Conservation (phyloP, 2,329 filamentous ascomycete genomes). For the Tolypocladium ovalisporum region DNA sequence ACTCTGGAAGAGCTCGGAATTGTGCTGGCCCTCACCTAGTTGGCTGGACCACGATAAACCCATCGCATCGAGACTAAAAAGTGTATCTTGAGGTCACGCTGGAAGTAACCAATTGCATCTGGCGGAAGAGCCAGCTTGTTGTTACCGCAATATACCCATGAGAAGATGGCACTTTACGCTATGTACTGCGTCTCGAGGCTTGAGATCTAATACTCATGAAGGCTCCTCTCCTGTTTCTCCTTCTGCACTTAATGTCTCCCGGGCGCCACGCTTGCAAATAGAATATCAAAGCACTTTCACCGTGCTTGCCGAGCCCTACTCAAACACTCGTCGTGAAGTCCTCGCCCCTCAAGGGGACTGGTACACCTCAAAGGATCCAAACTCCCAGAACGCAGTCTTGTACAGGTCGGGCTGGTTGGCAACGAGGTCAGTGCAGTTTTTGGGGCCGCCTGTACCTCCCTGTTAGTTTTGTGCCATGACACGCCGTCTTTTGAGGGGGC, state of each 20-base stretch:
- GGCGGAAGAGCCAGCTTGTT: neutral
- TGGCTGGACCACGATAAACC: neutral
- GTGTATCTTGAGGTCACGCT: neutral
- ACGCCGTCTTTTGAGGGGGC: neutral
- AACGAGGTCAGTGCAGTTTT: conserved; percentile 46
- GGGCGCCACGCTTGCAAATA: neutral
- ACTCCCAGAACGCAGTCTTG: conserved; percentile 53
- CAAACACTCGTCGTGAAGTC: neutral
- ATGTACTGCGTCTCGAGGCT: neutral
- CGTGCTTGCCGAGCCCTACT: neutral
- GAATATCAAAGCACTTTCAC: neutral
- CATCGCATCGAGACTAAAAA: neutral
- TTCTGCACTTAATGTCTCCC: neutral
- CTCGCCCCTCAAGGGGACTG: conserved; percentile 12
- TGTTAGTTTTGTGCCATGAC: neutral
- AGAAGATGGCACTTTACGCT: neutral
- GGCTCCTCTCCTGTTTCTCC: neutral
- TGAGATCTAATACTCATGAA: neutral
- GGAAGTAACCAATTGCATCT: neutral
- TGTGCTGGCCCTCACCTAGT: neutral
- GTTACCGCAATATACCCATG: neutral
- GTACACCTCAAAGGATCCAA: conserved; percentile 50
- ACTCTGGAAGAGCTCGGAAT: neutral
- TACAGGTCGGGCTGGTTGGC: conserved; percentile 45
- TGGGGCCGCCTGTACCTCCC: conserved; percentile 28